These are phyloP conservation scores for Colletotrichum costaricense DNA, from an alignment of 2,329 filamentous ascomycete genomes.

Conservation along the genomic window DNA sequence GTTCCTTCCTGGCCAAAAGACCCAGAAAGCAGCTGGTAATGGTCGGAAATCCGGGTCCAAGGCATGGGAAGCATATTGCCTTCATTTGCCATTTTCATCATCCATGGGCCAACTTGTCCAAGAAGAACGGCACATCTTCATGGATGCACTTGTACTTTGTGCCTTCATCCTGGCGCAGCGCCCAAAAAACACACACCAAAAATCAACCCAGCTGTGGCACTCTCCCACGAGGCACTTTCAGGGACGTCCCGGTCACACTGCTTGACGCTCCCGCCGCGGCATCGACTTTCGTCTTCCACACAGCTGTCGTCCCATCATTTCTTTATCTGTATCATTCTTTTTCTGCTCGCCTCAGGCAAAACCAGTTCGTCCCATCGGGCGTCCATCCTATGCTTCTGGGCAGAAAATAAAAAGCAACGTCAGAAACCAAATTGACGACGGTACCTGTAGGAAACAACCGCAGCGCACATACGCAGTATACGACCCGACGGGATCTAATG, in stretches of 20 bases:
- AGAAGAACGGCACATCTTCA: background rate
- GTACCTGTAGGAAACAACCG: background rate
- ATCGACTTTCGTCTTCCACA: background rate
- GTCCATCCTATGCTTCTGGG: background rate
- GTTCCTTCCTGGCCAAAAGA: background rate
- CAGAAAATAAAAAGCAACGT: background rate
- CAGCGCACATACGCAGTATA: background rate
- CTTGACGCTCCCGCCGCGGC: background rate
- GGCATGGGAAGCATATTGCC: background rate
- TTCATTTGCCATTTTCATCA: background rate
- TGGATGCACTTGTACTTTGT: background rate
- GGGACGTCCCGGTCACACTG: background rate
- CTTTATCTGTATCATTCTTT: background rate
- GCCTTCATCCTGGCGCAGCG: background rate
- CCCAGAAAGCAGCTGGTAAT: background rate
- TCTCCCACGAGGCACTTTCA: background rate
- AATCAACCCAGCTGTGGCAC: background rate
- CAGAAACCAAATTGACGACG: background rate
- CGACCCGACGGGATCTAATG: no score
- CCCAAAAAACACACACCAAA: background rate
- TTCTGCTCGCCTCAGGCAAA: background rate
- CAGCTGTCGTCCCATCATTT: background rate
- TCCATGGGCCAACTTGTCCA: background rate
- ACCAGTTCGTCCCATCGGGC: conserved; percentile 9
- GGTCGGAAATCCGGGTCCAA: background rate